A percentile compares a stretch with the other conserved stretches of the same genome.
phyloP scores from a whole-genome alignment of 495 filamentous ascomycete species.

The Pseudevernia furfuracea region DNA sequence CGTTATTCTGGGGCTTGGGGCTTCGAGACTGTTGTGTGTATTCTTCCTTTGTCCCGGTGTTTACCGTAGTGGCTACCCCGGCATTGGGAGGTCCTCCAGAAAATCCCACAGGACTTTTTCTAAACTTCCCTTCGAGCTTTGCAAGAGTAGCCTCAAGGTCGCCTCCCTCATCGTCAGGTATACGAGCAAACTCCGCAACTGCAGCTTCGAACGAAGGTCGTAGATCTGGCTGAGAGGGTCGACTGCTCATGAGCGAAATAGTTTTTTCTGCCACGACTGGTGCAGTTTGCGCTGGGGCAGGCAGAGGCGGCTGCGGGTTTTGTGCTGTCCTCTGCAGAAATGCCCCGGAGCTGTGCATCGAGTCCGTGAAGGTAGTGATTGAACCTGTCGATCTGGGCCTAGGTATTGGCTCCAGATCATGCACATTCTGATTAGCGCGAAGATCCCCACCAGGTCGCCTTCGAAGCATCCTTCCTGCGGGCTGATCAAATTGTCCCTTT shows the following conservation, averaged over 20 bases:
- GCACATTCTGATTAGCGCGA: conserved; percentile 66
- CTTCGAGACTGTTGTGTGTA: background rate
- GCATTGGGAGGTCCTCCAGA: conserved; percentile 3
- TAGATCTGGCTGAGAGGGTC: conserved; percentile 68
- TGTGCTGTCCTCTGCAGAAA: conserved; percentile 26
- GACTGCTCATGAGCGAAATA: conserved; percentile 62
- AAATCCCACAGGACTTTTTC: conserved; percentile 36
- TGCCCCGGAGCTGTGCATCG: conserved; percentile 53
- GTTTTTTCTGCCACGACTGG: conserved; percentile 35
- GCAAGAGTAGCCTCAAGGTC: conserved; percentile 85
- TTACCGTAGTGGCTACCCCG: background rate
- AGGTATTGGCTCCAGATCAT: conserved; percentile 53
- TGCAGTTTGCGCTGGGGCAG: conserved; percentile 31
- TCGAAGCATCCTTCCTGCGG: conserved; percentile 54
- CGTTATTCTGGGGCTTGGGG: conserved; percentile 4
- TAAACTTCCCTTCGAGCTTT: conserved; percentile 86
- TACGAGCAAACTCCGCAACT: conserved; percentile 76
- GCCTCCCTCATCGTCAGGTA: conserved; percentile 90
- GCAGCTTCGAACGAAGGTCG: conserved; percentile 85
- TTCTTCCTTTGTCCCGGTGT: background rate
- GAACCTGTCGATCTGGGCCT: conserved; percentile 68
- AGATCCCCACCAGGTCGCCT: conserved; percentile 86
- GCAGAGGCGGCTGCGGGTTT: conserved; percentile 16
- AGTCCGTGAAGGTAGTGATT: conserved; percentile 60
- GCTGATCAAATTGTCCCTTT: conserved; percentile 35